Conservation (phyloP, 208 protist species). For the Vickermania spadyakhi region DNA sequence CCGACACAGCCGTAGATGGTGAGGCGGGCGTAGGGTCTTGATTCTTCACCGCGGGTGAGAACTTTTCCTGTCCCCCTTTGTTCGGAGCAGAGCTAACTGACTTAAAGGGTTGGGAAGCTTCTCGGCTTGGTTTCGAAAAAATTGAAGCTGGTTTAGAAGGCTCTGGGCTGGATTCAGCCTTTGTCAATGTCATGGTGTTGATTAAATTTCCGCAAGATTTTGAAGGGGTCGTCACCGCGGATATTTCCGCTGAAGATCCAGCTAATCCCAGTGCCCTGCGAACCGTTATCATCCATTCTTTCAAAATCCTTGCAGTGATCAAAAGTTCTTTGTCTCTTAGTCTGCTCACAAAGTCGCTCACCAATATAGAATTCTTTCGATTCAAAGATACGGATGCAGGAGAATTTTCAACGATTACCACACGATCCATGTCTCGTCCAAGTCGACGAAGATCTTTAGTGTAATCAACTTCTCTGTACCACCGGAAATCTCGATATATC, state of each 20-base stretch:
- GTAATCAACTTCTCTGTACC: constrained; percentile 72
- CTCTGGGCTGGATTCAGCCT: neutral
- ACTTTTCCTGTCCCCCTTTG: neutral
- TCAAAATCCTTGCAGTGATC: constrained; percentile 50
- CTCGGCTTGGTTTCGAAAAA: too few relatives aligned
- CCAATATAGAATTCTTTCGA: constrained; percentile 68
- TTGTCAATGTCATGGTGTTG: too few relatives aligned
- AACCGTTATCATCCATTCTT: constrained; percentile 47
- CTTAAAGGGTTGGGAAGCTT: too few relatives aligned
- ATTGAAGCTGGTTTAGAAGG: neutral
- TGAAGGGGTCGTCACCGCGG: too few relatives aligned
- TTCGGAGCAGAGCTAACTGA: neutral
- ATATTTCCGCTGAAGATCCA: neutral
- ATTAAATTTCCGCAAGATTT: too few relatives aligned
- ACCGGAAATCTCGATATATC: constrained; percentile 82
- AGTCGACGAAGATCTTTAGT: constrained; percentile 83
- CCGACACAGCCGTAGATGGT: neutral
- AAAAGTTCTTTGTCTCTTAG: constrained; percentile 58
- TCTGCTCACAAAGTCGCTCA: constrained; percentile 79
- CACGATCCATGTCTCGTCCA: constrained; percentile 53
- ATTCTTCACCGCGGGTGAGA: neutral
- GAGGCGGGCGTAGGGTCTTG: neutral
- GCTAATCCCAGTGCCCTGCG: constrained; percentile 8
- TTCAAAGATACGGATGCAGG: constrained; percentile 74
- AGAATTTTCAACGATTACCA: constrained; percentile 88